phyloP scores from a whole-genome alignment of 83 land plant genomes.

The Picea mariana region DNA sequence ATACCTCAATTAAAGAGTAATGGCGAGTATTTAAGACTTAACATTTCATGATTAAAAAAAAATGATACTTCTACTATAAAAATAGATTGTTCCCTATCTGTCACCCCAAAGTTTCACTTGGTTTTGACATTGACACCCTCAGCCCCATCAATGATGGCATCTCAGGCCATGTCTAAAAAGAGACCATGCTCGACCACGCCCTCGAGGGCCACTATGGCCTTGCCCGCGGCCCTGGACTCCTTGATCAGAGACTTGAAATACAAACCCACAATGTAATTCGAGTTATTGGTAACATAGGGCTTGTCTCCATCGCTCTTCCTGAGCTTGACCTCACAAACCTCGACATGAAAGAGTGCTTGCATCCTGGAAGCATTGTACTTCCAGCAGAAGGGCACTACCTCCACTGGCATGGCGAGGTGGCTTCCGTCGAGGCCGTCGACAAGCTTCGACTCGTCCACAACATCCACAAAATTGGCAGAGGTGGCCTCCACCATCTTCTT shows the following conservation, averaged over 20 bases:
- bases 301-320: slow-evolving; percentile 29
- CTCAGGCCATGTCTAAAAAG: slow-evolving; percentile 86
- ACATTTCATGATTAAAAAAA: too few species aligned
- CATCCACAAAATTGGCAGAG: slow-evolving; percentile 58
- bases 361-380: slow-evolving; percentile 40
- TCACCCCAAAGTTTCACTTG: too few species aligned
- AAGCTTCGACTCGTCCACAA: slow-evolving; percentile 84
- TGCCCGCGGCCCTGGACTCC: slow-evolving; percentile 64
- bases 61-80: too few species aligned
- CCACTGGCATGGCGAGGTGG: slow-evolving; percentile 47
- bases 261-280: slow-evolving; percentile 48
- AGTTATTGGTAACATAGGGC: slow-evolving; percentile 52
- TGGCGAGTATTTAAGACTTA: too few species aligned
- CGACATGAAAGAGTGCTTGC: slow-evolving; percentile 41
- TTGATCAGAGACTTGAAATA: slow-evolving; percentile 40
- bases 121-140: too few species aligned
- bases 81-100: too few species aligned
- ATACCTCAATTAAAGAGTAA: too few species aligned
- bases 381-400: slow-evolving; percentile 52
- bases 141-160: slow-evolving; percentile 61
- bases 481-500: slow-evolving; percentile 81
- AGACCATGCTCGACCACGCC: slow-evolving; percentile 96
- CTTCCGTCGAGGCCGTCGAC: slow-evolving; percentile 84
- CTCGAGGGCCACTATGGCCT: slow-evolving; percentile 63
- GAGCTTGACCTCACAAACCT: slow-evolving; percentile 48